Base-by-base conservation (phyloP, 2,329 filamentous ascomycete genomes). In the Chaetomiaceae sp. region DNA sequence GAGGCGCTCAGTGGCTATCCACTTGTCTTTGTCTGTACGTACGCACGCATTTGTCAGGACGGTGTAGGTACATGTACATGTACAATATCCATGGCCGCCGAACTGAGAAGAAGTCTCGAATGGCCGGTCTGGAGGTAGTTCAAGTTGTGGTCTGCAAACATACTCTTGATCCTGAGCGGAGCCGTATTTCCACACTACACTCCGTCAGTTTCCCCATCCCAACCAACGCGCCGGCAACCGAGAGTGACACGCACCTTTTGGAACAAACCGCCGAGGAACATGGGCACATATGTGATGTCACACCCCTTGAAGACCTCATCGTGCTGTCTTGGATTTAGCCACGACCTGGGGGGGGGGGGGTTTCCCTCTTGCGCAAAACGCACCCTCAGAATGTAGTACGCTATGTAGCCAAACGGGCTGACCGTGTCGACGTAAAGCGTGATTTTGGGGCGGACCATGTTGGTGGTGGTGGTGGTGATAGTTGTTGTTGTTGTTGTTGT, bases 351-450 rank as follows among this genome's bases (percentile, higher is more conserved):
- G 23, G 4, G 7, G 4, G 4, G 7, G 5, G n/a, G n/a, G n/a
- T n/a, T 25, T 7, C 7, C 13, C 4, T 3, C 9, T 7, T 13
- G 8, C 5, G 20, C 9, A 27, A n/a, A 16, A 66, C 70, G 38
- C 55, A 73, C 71, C n/a, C 65, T 60, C 3, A 73, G 53, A 11
- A 73, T 59, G 48, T 73, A 58, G 53, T 69, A 72, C 3, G 68
- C 70, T 51, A 66, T 59, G 50, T 73, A 73, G 2, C 66, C 66
- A 55, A 73, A 73, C 1, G 71, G 71, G 51, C 69, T 71, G 49
- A 73, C 68, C 33, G 65, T 64, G 59, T 74, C 71, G 8, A 73
- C 60, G 51, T 68, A 73, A 33, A 72, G 64, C 3, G 65, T 71
- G 45, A 73, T 70, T 53, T 65, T 67, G 18, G 64, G 57, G 9